Conservation (phyloP, 2,329 filamentous ascomycete species). For the Seiridium unicorne region DNA sequence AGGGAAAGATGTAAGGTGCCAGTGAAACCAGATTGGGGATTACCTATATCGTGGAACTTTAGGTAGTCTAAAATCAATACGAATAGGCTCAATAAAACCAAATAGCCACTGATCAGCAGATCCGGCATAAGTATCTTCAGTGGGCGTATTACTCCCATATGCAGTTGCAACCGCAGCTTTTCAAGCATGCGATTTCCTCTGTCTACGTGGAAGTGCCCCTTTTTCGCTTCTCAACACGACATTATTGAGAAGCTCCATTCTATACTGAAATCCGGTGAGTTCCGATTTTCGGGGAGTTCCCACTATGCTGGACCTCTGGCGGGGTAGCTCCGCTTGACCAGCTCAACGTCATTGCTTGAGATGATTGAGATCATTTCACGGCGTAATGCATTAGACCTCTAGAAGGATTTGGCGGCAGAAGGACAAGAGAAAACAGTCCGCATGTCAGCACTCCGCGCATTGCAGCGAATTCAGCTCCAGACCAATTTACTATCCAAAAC, state of each 20-base stretch:
- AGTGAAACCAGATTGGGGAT: background rate
- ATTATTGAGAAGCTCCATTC: no score
- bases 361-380: background rate
- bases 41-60: no score
- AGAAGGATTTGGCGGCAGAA: no score
- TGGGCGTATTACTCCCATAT: no score
- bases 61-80: no score
- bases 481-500: conserved; percentile 21
- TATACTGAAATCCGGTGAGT: background rate
- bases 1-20: background rate
- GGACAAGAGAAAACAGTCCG: background rate
- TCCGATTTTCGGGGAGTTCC: background rate
- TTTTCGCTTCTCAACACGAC: no score
- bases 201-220: no score
- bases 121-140: no score
- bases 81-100: no score
- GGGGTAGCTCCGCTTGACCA: conserved; percentile 1
- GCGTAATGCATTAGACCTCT: background rate
- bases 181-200: no score
- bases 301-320: background rate
- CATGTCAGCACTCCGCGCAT: conserved; percentile 28
- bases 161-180: no score
- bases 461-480: conserved; percentile 25
- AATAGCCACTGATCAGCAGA: no score
- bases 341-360: background rate